Percentiles rank a stretch among this genome's conserved stretches.
Evolutionary conservation across 345 rosid species (phyloP).

Genomic region (Mallotus nudiflorus): DNA sequence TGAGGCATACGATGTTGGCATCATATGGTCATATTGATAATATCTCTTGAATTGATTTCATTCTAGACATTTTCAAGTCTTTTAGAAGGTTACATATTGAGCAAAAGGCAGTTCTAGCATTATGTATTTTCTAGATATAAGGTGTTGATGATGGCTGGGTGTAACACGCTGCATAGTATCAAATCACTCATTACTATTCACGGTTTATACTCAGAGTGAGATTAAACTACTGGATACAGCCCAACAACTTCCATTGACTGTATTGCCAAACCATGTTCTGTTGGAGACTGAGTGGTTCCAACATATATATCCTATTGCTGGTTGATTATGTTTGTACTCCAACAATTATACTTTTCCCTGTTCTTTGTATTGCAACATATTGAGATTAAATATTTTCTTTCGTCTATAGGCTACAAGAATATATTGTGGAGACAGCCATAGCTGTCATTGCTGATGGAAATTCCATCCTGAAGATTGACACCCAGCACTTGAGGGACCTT

Average conservation of each 20-base stretch:
- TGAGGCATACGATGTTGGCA: not conserved
- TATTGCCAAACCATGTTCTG: not conserved
- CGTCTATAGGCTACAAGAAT: constrained; percentile 52
- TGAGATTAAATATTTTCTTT: constrained; percentile 13
- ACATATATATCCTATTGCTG: not conserved
- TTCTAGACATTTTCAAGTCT: no score
- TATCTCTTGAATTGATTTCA: no score
- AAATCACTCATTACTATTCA: not conserved
- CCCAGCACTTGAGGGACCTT: constrained; percentile 71
- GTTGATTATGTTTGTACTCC: not conserved
- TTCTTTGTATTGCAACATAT: not conserved
- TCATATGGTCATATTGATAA: no score
- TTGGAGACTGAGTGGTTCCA: not conserved
- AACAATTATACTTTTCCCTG: not conserved
- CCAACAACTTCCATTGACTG: not conserved
- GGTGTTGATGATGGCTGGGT: not conserved
- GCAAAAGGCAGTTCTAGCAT: no score
- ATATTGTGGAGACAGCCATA: constrained; percentile 53
- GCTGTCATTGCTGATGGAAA: constrained; percentile 57
- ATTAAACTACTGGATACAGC: not conserved
- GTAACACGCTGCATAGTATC: not conserved
- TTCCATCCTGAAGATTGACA: constrained; percentile 50
- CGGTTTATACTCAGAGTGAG: not conserved
- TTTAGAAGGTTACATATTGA: no score
- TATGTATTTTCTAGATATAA: no score